Evolutionary conservation across 2,329 filamentous ascomycete genomes (phyloP), one percentile per base, ranked within the genome.

Genomic region (Alternaria viburni): DNA sequence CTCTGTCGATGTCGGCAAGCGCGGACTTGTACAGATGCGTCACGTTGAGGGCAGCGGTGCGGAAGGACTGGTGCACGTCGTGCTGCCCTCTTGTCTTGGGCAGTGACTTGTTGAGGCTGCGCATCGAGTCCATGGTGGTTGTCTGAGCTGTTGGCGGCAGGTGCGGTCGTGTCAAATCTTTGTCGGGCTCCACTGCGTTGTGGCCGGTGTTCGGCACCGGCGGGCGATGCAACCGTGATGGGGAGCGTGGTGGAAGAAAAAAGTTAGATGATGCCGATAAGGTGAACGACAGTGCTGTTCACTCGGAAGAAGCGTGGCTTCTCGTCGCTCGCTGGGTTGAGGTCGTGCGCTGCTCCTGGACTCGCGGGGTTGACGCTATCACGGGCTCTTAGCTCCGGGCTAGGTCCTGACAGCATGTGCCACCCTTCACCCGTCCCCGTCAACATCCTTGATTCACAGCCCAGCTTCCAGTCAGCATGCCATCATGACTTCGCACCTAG

Each of bases 11-110:
- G 52, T 92, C 91, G 30, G 89, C 86, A 12, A 92, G 91, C 4
- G 95, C 95, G 43, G 90, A 94, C 81, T 97, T 97, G 84, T 98
- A 98, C 13, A 99, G 89, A 75, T 96, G 97, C 51, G 96, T 98
- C 59, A 98, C 94, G 6, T 93, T 97, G 32, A 97, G 86, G 19
- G 96, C 96, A 32, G 96, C 96, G 15, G 91, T 89, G 80, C 93
- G 96, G 86, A 99, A 99, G 62, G 93, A 90, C 72, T 95, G 90
- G 61, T 97, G 88, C 51, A 97, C 88, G 76, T 84, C 78, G 47
- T 74, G 80, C 68, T 81, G 79, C 51, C 69, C 69, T 54, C 74
- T 70, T 13, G 79, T 73, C 61, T 72, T 75, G 8, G 80, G 80
- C 49, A 81, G 73, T 32, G 79, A 80, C 41, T 69, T 80, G 70